These are phyloP conservation scores for Lasiodiplodia citricola DNA, from an alignment of 2,329 filamentous ascomycete genomes.

Conservation along the genomic window DNA sequence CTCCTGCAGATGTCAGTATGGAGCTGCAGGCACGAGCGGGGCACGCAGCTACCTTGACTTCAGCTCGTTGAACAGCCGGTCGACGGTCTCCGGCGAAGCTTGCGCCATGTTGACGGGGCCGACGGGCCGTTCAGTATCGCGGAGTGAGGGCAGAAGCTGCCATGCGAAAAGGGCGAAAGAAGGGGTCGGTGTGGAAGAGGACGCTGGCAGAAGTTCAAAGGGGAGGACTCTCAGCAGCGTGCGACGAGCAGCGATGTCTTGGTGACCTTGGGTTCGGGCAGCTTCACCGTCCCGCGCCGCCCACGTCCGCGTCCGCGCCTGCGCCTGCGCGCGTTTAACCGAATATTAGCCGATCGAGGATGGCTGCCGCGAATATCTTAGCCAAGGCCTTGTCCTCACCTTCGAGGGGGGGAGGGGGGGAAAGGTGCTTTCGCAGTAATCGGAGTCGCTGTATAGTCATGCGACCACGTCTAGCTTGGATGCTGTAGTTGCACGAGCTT, in stretches of 20 bases:
- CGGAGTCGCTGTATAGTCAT: background rate
- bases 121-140: slow-evolving; percentile 24
- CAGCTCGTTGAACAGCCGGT: slow-evolving; percentile 62
- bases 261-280: slow-evolving; percentile 21
- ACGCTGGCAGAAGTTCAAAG: background rate
- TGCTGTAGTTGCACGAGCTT: background rate
- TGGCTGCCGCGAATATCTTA: background rate
- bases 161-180: slow-evolving; percentile 6
- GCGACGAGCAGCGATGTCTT: slow-evolving; percentile 21
- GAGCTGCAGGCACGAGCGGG: slow-evolving; percentile 7
- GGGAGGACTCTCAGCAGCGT: slow-evolving; percentile 4
- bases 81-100: slow-evolving; percentile 39
- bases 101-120: slow-evolving; percentile 28
- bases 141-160: slow-evolving; percentile 21
- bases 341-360: background rate
- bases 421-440: no score
- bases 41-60: slow-evolving; percentile 57
- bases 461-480: background rate
- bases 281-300: slow-evolving; percentile 23
- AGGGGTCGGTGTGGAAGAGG: background rate
- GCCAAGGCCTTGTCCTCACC: no score
- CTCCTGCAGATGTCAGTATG: slow-evolving; percentile 42
- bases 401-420: no score
- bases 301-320: slow-evolving; percentile 6
- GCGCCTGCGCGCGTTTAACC: background rate